Evolutionary conservation across 2,329 filamentous ascomycete species (phyloP).

Genomic region (Karstenula rhodostoma): DNA sequence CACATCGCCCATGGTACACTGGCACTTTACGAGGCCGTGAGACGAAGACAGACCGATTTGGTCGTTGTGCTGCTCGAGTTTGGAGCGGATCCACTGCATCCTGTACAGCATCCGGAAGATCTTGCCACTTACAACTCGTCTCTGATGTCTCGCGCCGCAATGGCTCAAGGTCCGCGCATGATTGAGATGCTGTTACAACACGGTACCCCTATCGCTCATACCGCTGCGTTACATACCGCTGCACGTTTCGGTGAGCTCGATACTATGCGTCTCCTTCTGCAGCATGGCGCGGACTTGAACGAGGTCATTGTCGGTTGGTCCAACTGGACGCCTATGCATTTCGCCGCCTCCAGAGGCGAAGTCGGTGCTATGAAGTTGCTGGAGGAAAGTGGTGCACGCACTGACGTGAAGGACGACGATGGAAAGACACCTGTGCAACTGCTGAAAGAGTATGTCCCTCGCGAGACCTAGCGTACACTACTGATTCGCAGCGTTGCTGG

Average conservation of each 20-base stretch:
- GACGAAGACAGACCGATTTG: conserved; percentile 16
- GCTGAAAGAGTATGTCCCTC: conserved; percentile 19
- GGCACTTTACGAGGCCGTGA: conserved; percentile 24
- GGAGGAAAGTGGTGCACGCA: conserved; percentile 17
- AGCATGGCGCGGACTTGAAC: conserved; percentile 23
- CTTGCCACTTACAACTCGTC: conserved; percentile 18
- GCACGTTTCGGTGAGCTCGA: conserved; percentile 16
- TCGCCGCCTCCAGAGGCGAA: conserved; percentile 17
- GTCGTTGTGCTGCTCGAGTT: conserved; percentile 22
- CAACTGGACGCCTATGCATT: conserved; percentile 22
- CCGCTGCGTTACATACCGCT: conserved; percentile 23
- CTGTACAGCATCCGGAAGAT: conserved; percentile 14
- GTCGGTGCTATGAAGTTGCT: conserved; percentile 22
- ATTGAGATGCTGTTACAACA: conserved; percentile 19
- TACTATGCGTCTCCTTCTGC: conserved; percentile 24
- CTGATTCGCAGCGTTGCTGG: conserved; percentile 4
- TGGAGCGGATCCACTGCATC: conserved; percentile 25
- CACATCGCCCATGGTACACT: conserved; percentile 15
- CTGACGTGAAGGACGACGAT: conserved; percentile 16
- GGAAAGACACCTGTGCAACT: conserved; percentile 22
- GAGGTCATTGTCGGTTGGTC: conserved; percentile 14
- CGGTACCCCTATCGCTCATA: conserved; percentile 12
- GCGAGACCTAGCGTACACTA: conserved; percentile 8
- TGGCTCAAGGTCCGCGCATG: conserved; percentile 18
- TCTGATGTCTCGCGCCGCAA: conserved; percentile 22